Percentiles rank a stretch among this genome's conserved stretches.
Conservation (phyloP, 2,329 filamentous ascomycete genomes). For the Aspergillus sp. region DNA sequence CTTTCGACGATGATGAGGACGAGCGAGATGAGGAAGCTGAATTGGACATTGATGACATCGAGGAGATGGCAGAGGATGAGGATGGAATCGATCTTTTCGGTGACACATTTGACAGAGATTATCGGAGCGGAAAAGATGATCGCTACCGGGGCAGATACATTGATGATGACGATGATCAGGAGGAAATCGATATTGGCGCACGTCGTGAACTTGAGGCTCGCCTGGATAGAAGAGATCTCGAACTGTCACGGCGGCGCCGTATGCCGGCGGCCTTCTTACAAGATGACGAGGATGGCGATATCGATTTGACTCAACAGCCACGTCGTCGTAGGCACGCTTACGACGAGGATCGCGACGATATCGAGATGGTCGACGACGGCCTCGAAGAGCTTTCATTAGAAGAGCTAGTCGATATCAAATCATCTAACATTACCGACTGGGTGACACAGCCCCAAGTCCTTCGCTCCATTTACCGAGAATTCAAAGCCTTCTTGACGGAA, state of each 20-base stretch:
- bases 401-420: slow-evolving; percentile 88
- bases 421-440: slow-evolving; percentile 92
- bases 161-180: slow-evolving; percentile 65
- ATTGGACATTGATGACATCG: slow-evolving; percentile 65
- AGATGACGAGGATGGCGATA: slow-evolving; percentile 77
- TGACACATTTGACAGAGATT: slow-evolving; percentile 66
- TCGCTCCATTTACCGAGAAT: slow-evolving; percentile 90
- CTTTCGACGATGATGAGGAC: slow-evolving; percentile 49
- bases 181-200: slow-evolving; percentile 58
- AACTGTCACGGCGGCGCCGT: slow-evolving; percentile 57
- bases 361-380: slow-evolving; percentile 85
- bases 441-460: slow-evolving; percentile 86
- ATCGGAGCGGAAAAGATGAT: slow-evolving; percentile 48
- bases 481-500: slow-evolving; percentile 95
- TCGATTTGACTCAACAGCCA: slow-evolving; percentile 82
- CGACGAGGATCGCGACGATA: slow-evolving; percentile 88
- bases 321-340: slow-evolving; percentile 84
- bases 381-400: slow-evolving; percentile 95
- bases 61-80: slow-evolving; percentile 69
- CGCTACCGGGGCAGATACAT: slow-evolving; percentile 61
- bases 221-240: slow-evolving; percentile 62
- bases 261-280: slow-evolving; percentile 65
- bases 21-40: slow-evolving; percentile 56
- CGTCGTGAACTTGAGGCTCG: slow-evolving; percentile 63
- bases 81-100: slow-evolving; percentile 69